Evolutionary conservation across 2,329 filamentous ascomycete genomes (phyloP).

Genomic region (Chaetomium strumarium): DNA sequence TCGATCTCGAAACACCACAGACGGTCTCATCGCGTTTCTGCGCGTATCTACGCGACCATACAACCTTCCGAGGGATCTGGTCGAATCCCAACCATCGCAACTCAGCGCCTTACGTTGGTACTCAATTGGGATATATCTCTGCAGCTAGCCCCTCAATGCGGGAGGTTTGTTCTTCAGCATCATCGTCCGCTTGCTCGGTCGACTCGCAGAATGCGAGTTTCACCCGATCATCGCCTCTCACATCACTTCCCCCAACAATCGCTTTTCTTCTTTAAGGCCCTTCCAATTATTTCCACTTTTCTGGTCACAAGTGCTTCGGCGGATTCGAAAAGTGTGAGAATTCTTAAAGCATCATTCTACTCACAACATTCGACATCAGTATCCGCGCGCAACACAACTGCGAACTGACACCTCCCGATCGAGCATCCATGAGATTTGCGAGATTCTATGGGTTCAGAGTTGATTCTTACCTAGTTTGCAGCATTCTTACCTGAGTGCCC

Average conservation of each 20-base stretch:
- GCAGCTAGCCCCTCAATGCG: too few relatives aligned
- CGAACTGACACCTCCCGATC: not conserved
- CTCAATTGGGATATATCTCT: too few relatives aligned
- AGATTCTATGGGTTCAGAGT: not conserved
- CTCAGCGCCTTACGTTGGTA: not conserved
- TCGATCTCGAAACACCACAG: not conserved
- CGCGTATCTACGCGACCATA: constrained; percentile 11
- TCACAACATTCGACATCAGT: too few relatives aligned
- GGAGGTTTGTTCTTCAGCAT: too few relatives aligned
- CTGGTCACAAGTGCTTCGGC: too few relatives aligned
- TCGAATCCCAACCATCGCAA: not conserved
- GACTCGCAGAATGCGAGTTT: not conserved
- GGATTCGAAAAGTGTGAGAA: too few relatives aligned
- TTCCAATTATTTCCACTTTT: not conserved
- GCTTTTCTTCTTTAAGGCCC: not conserved
- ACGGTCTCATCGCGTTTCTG: constrained; percentile 4
- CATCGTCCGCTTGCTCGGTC: not conserved
- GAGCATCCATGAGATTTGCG: not conserved
- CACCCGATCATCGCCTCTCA: not conserved
- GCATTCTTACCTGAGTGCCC: too few relatives aligned
- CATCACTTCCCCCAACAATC: not conserved
- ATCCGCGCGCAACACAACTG: too few relatives aligned
- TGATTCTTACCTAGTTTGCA: not conserved
- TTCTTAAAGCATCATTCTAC: too few relatives aligned
- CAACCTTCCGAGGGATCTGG: not conserved